These are phyloP conservation scores for Ambrosia trifida DNA, from an alignment of 129 eudicot species.

Conservation along the genomic window DNA sequence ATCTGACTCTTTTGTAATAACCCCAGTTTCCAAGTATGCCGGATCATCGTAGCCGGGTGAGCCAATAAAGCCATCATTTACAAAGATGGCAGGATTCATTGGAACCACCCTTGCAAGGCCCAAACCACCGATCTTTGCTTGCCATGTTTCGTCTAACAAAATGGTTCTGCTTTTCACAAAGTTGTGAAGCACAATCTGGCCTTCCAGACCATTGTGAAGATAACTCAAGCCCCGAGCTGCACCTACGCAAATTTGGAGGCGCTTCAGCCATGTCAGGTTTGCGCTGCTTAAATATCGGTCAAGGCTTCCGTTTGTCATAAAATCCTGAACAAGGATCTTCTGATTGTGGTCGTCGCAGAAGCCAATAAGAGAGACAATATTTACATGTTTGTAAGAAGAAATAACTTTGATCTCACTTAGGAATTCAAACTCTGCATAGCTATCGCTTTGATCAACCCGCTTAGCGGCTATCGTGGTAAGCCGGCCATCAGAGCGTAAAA, in stretches of 20 bases:
- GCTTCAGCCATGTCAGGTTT: conserved; percentile 18
- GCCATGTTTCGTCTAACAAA: conserved; percentile 20
- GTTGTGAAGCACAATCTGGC: conserved; percentile 11
- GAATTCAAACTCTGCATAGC: conserved; percentile 4
- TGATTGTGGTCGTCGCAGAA: conserved; percentile 22
- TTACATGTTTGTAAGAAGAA: conserved; percentile 20
- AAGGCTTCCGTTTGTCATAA: conserved; percentile 15
- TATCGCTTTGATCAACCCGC: neutral
- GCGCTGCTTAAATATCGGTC: conserved; percentile 8
- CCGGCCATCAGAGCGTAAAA: neutral
- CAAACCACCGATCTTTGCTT: conserved; percentile 29
- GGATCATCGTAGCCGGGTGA: conserved; percentile 22
- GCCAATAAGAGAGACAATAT: conserved; percentile 24
- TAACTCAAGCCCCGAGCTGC: conserved; percentile 7
- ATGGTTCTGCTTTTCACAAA: conserved; percentile 24
- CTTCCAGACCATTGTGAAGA: conserved; percentile 28
- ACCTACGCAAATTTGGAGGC: neutral
- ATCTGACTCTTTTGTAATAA: conserved; percentile 16
- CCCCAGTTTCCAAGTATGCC: conserved; percentile 1
- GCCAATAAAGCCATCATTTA: neutral
- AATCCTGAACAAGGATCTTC: conserved; percentile 23
- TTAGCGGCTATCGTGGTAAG: neutral
- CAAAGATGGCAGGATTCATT: neutral
- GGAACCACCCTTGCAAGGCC: conserved; percentile 11
- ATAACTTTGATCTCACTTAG: conserved; percentile 16